These are phyloP conservation scores for Mucor lusitanicus DNA, from an alignment of 371 early-diverging fungal genomes.

Conservation along the genomic window DNA sequence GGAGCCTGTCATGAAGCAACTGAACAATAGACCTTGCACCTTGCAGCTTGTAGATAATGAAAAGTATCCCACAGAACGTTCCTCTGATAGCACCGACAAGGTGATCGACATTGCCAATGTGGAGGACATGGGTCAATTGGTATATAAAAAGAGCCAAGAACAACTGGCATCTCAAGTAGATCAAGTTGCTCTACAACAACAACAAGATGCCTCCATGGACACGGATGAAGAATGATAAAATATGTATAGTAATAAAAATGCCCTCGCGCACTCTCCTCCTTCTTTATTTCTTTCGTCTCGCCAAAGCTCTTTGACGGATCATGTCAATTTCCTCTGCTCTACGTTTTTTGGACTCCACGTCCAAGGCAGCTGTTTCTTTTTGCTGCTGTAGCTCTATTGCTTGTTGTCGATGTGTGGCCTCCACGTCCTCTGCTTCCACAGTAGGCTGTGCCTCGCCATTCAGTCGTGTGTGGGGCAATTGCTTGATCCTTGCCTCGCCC, in stretches of 20 bases:
- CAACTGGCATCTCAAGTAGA: constrained; percentile 52
- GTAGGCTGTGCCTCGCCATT: constrained; percentile 46
- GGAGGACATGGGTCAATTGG: constrained; percentile 68
- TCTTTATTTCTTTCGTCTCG: constrained; percentile 31
- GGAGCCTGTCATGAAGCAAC: constrained; percentile 59
- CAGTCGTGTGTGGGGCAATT: constrained; percentile 35
- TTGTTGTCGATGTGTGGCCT: constrained; percentile 20
- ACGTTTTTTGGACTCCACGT: constrained; percentile 25
- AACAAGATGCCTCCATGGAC: not conserved
- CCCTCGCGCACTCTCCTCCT: too few relatives aligned
- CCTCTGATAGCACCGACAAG: constrained; percentile 29
- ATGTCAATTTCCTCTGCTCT: constrained; percentile 51
- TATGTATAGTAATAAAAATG: not conserved
- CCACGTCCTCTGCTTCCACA: constrained; percentile 29
- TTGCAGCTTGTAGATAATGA: constrained; percentile 66
- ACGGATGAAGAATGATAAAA: not conserved
- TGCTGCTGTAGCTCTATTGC: constrained; percentile 11
- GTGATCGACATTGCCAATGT: constrained; percentile 50
- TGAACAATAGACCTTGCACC: constrained; percentile 50
- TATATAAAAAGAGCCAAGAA: constrained; percentile 74
- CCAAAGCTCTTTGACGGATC: constrained; percentile 56
- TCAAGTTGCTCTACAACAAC: not conserved
- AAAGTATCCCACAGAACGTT: constrained; percentile 48
- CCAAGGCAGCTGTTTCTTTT: constrained; percentile 5
- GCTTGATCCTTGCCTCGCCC: constrained; percentile 37